Conservation (phyloP, 208 protist species). For the Wallacemonas sp. region DNA sequence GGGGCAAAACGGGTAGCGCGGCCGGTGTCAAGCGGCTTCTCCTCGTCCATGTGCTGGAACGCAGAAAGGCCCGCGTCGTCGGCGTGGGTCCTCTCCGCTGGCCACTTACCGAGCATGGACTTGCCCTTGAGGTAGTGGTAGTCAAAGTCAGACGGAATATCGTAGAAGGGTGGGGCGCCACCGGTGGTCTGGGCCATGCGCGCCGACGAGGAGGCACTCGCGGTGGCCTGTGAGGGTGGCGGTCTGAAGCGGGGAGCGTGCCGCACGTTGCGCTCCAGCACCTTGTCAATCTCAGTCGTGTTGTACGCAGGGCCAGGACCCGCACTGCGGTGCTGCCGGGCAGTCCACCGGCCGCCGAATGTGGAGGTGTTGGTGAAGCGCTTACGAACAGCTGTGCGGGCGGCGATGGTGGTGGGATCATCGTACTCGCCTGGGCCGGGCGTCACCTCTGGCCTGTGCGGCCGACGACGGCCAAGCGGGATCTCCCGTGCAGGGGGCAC, state of each 20-base stretch:
- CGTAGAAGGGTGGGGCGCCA: slow-evolving; percentile 11
- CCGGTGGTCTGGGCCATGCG: not conserved
- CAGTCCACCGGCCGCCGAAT: slow-evolving; percentile 52
- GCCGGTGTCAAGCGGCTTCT: slow-evolving; percentile 5
- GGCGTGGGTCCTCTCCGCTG: slow-evolving; percentile 5
- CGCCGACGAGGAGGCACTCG: slow-evolving; percentile 8
- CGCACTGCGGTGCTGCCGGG: slow-evolving; percentile 27
- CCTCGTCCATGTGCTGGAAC: slow-evolving; percentile 12
- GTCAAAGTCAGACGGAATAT: slow-evolving; percentile 82
- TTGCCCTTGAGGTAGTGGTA: slow-evolving; percentile 74
- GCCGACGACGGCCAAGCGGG: slow-evolving; percentile 7
- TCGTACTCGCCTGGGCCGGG: slow-evolving; percentile 72
- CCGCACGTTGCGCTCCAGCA: slow-evolving; percentile 44
- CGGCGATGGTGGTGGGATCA: slow-evolving; percentile 71
- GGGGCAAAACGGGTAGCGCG: slow-evolving; percentile 36
- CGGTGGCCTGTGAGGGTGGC: slow-evolving; percentile 18
- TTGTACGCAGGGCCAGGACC: slow-evolving; percentile 70
- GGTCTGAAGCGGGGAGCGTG: slow-evolving; percentile 50
- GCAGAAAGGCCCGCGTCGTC: slow-evolving; percentile 17
- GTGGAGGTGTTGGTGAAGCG: slow-evolving; percentile 44
- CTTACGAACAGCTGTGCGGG: slow-evolving; percentile 30
- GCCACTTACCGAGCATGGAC: slow-evolving; percentile 42
- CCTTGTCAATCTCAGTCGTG: slow-evolving; percentile 38
- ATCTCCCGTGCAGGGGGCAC: slow-evolving; percentile 10
- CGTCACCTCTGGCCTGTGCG: slow-evolving; percentile 13